These are phyloP conservation scores for Erysimum cheiranthoides DNA, from an alignment of 345 rosid species.

Conservation along the genomic window DNA sequence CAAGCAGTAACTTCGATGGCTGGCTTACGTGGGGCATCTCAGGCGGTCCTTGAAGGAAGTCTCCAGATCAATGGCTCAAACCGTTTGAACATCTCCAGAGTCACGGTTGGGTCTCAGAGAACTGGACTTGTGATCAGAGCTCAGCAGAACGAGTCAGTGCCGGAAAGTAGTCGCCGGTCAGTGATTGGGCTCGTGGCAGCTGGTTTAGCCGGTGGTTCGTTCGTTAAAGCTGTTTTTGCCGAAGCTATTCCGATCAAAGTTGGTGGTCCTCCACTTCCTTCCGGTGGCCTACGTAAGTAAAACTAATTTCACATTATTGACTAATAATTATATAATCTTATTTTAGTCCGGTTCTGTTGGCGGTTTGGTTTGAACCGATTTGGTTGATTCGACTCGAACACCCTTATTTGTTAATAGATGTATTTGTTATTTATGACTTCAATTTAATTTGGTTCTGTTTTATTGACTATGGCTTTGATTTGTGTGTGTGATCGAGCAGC, in stretches of 20 bases:
- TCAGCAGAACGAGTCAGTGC: constrained; percentile 55
- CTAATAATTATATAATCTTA: background rate
- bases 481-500: constrained; percentile 60
- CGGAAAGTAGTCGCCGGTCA: constrained; percentile 74
- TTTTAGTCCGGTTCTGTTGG: background rate
- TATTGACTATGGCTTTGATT: background rate
- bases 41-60: constrained; percentile 61
- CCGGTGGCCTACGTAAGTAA: constrained; percentile 92
- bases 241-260: constrained; percentile 77
- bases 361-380: background rate
- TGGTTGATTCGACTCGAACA: background rate
- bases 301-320: background rate
- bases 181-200: constrained; percentile 75
- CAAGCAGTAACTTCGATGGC: constrained; percentile 83
- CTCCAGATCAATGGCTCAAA: constrained; percentile 62
- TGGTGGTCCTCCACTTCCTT: constrained; percentile 86
- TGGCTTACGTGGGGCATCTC: constrained; percentile 72
- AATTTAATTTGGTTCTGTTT: background rate
- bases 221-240: constrained; percentile 73
- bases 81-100: constrained; percentile 46
- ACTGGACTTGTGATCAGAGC: constrained; percentile 63
- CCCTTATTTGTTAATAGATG: too few species aligned
- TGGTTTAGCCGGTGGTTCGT: constrained; percentile 77
- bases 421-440: too few species aligned
- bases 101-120: constrained; percentile 43